A percentile compares a stretch with the other conserved stretches of the same genome.
phyloP scores from a whole-genome alignment of 768 basidiomycete genomes.

The Lactifluus echinatus region DNA sequence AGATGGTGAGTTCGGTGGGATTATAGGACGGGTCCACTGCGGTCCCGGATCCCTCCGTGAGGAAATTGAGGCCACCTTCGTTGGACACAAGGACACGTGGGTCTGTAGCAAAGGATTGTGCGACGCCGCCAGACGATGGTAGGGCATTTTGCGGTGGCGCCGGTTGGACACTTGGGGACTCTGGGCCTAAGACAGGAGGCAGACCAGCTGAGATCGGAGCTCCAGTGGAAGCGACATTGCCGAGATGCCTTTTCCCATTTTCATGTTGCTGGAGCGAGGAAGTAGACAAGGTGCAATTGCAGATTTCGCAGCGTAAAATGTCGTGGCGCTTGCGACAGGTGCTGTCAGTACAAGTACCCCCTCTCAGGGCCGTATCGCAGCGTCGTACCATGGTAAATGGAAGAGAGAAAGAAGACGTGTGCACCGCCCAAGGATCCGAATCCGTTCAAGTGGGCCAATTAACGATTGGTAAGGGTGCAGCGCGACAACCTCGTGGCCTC shows the following conservation, averaged over 20 bases:
- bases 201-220: not conserved
- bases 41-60: not conserved
- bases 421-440: not conserved
- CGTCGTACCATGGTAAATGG: not conserved
- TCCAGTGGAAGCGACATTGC: not conserved
- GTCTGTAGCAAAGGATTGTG: not conserved
- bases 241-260: not conserved
- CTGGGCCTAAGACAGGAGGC: too few species aligned
- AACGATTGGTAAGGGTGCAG: too few species aligned
- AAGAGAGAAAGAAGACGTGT: not conserved
- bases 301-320: slow-evolving; percentile 21
- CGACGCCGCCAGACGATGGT: not conserved
- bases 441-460: too few species aligned
- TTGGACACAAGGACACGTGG: slow-evolving; percentile 1
- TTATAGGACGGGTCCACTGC: not conserved
- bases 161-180: not conserved
- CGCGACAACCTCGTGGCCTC: too few species aligned
- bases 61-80: slow-evolving; percentile 8
- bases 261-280: not conserved
- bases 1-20: not conserved
- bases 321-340: slow-evolving; percentile 21
- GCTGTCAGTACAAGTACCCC: slow-evolving; percentile 15
- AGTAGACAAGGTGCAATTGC: slow-evolving; percentile 12
- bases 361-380: slow-evolving; percentile 1
- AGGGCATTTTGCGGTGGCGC: not conserved